Conservation (phyloP, 192 early-diverging fungal species). For the Lobosporangium transversale region DNA sequence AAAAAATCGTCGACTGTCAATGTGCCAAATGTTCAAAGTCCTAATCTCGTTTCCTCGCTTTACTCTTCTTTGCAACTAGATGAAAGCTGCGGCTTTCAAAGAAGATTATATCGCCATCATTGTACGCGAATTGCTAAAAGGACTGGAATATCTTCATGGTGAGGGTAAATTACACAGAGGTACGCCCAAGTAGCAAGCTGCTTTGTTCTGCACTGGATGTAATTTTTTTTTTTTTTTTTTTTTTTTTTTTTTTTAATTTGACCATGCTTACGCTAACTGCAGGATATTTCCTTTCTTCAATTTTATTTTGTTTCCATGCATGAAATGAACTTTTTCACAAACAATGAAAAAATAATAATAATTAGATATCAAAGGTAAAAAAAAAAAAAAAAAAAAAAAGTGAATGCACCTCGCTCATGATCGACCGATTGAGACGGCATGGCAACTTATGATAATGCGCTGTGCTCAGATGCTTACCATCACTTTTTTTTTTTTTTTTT, state of each 20-base stretch:
- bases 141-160: conserved; percentile 92
- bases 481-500: conserved; percentile 4
- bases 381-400: neutral
- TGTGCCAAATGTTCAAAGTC: too few species aligned
- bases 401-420: too few species aligned
- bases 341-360: too few species aligned
- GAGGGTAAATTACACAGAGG: conserved; percentile 89
- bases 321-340: neutral
- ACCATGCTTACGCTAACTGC: neutral
- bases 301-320: neutral
- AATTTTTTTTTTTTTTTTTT: conserved; percentile 3
- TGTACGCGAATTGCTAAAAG: conserved; percentile 85
- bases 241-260: neutral
- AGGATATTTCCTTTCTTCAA: neutral
- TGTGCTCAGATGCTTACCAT: too few species aligned
- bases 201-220: too few species aligned
- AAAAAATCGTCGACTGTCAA: too few species aligned
- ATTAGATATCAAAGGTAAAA: conserved; percentile 92
- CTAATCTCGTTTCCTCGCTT: too few species aligned
- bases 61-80: too few species aligned
- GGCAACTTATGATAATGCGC: too few species aligned
- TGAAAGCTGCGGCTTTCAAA: conserved; percentile 85
- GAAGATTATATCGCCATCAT: conserved; percentile 96
- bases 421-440: too few species aligned
- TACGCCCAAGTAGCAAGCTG: too few species aligned